phyloP scores from a whole-genome alignment of 169 alveolate genomes.

The Plasmodium ovale region DNA sequence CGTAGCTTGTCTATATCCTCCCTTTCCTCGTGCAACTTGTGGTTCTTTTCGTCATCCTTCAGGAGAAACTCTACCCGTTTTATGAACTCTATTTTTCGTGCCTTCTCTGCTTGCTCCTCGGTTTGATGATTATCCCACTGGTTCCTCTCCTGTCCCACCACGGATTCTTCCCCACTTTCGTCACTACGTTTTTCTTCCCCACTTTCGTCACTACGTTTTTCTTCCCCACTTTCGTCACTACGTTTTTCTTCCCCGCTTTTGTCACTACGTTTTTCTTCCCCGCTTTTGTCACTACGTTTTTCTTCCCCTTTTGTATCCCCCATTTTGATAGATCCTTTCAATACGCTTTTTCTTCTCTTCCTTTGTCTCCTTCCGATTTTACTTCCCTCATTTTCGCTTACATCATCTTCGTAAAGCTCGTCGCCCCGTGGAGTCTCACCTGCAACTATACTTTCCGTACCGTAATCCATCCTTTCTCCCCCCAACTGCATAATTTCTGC shows the following conservation, averaged over 20 bases:
- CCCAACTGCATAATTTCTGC: too few relatives aligned
- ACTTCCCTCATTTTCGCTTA: neutral
- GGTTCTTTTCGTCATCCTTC: conserved; percentile 57
- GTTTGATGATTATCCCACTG: neutral
- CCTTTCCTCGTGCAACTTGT: conserved; percentile 32
- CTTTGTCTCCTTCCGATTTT: neutral
- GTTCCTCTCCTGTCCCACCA: neutral
- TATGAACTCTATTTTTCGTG: conserved; percentile 39
- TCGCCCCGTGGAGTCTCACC: too few relatives aligned
- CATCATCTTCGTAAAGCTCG: neutral
- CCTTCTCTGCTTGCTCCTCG: conserved; percentile 26
- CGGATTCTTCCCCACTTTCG: too few relatives aligned
- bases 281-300: neutral
- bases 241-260: neutral
- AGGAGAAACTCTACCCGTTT: conserved; percentile 49
- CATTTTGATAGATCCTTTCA: too few relatives aligned
- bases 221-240: neutral
- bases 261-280: neutral
- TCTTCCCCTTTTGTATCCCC: conserved; percentile 7
- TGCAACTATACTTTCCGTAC: too few relatives aligned
- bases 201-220: neutral
- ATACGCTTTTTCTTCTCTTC: conserved; percentile 11
- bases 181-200: neutral
- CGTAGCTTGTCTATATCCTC: conserved; percentile 40
- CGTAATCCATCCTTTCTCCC: too few relatives aligned